Evolutionary conservation across 257 asterid genomes (phyloP).

Genomic region (Solanum ossicruentum): DNA sequence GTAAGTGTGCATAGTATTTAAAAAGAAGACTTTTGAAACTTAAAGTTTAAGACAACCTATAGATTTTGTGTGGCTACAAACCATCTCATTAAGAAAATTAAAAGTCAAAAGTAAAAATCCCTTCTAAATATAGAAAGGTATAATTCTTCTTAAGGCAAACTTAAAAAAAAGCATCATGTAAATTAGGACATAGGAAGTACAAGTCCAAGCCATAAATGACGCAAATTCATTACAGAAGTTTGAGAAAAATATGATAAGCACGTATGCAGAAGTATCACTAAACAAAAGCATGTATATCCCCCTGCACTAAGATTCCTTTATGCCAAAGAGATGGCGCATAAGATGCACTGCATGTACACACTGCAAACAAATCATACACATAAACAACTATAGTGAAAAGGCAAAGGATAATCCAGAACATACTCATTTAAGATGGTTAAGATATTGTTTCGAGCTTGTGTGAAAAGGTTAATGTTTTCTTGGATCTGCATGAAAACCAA

Average conservation of each 20-base stretch:
- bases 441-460: conserved; percentile 63
- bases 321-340: not conserved
- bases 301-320: not conserved
- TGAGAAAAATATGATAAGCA: not conserved
- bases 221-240: not conserved
- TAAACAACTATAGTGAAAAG: not conserved
- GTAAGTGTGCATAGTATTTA: not conserved
- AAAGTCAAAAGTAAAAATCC: not conserved
- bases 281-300: not conserved
- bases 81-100: not conserved
- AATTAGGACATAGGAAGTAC: not conserved
- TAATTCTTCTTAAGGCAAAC: not conserved
- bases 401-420: conserved; percentile 2
- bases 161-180: not conserved
- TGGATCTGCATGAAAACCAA: conserved; percentile 34
- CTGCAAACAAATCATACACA: not conserved
- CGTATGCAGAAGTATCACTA: not conserved
- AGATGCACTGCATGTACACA: not conserved
- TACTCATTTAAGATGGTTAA: conserved; percentile 64
- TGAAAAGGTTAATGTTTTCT: conserved; percentile 59
- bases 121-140: not conserved
- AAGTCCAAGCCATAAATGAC: not conserved
- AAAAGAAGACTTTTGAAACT: not conserved
- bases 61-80: not conserved
- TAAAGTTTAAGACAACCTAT: not conserved